These are phyloP conservation scores for Debaryomyces sp. DNA, from an alignment of 1,139 yeast species.

Conservation along the genomic window DNA sequence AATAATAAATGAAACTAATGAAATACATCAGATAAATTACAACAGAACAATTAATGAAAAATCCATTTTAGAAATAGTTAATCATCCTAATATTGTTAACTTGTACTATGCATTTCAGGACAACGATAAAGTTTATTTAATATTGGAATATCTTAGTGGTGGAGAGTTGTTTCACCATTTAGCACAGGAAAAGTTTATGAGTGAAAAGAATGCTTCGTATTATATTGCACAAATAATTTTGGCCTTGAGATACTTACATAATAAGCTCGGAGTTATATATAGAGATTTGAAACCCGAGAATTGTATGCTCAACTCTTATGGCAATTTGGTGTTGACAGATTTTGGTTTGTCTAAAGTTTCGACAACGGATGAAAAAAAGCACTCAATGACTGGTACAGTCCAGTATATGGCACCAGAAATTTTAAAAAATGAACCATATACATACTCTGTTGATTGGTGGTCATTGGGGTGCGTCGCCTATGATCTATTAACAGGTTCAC, in stretches of 20 bases:
- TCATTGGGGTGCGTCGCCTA: conserved; percentile 88
- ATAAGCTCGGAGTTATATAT: conserved; percentile 76
- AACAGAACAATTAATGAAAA: conserved; percentile 46
- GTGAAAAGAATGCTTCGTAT: conserved; percentile 77
- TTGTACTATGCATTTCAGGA: conserved; percentile 91
- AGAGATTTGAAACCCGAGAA: conserved; percentile 94
- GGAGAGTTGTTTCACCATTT: conserved; percentile 91
- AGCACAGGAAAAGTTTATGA: conserved; percentile 49
- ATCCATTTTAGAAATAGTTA: conserved; percentile 44
- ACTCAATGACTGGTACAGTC: conserved; percentile 88
- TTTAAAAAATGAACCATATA: conserved; percentile 81
- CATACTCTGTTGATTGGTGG: conserved; percentile 95
- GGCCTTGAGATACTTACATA: conserved; percentile 79
- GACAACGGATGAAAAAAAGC: conserved; percentile 44
- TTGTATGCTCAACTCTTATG: conserved; percentile 76
- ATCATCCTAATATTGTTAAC: conserved; percentile 88
- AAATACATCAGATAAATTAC: conserved; percentile 39
- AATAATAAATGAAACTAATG: conserved; percentile 41
- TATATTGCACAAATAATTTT: conserved; percentile 86
- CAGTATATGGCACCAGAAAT: conserved; percentile 98
- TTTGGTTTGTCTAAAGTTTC: conserved; percentile 88
- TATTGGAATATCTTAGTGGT: conserved; percentile 88
- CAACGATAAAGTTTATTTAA: conserved; percentile 71
- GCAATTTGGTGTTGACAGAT: conserved; percentile 85
- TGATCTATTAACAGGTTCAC: conserved; percentile 87